Evolutionary conservation across 768 basidiomycete species (phyloP).

Genomic region (Boletus pseudo-olivaceus): DNA sequence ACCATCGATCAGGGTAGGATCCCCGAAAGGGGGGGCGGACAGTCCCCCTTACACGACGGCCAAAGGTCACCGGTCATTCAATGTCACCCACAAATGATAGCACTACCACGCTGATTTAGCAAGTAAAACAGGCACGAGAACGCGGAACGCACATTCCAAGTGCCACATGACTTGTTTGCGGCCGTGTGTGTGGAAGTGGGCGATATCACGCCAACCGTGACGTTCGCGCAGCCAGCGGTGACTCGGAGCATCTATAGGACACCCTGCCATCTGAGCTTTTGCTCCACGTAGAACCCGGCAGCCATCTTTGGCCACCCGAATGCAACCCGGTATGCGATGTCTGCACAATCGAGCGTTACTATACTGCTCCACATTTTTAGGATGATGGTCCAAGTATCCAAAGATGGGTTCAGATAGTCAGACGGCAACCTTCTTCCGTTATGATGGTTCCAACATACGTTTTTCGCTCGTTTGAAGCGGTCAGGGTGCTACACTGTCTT

Average conservation of each 20-base stretch:
- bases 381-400: too few species aligned
- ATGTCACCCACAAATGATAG: too few species aligned
- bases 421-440: background rate
- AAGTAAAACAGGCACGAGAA: background rate
- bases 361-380: background rate
- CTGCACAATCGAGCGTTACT: background rate
- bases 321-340: background rate
- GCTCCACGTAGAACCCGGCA: background rate
- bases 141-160: background rate
- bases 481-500: too few species aligned
- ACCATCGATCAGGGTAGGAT: background rate
- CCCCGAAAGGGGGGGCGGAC: background rate
- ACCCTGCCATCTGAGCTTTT: background rate
- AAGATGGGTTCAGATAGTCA: background rate
- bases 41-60: background rate
- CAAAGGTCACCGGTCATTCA: background rate
- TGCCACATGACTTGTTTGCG: too few species aligned
- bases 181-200: too few species aligned
- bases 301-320: background rate
- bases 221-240: too few species aligned
- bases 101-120: background rate
- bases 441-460: background rate
- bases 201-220: too few species aligned
- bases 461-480: background rate
- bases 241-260: too few species aligned